Base-by-base conservation (phyloP, 2,329 filamentous ascomycete genomes). In the Pyricularia grisea region DNA sequence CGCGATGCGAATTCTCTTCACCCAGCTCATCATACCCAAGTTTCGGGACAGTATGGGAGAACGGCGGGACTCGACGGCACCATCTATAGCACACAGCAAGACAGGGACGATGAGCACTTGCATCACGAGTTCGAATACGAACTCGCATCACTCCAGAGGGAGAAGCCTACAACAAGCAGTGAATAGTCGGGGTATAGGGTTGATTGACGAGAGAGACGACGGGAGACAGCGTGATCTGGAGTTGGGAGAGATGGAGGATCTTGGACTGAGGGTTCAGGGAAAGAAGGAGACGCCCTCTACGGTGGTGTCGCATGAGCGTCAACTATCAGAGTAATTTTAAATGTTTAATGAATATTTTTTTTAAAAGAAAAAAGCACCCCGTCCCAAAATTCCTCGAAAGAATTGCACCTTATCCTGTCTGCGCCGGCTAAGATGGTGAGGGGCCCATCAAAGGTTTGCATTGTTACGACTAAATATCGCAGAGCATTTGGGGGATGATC, bases 1-100 rank as follows among this genome's bases (percentile, higher is more conserved):
- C 0, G 71, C 75, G 0, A 31, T 77, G 6, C 75, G 76, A 12
- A 61, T 20, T 23, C 58, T 61, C 58, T 61, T 61, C 58, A 61
- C 23, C 10, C 65, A 50, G 25, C n/a, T 67, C 23, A 55, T 67
- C 10, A 42, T 67, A 7, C 65, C 36, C 12, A 67, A 55, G 65
- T 4, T 58, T 4, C 31, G 25, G 23, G 7, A 27, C 4, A 28
- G 25, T 14, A 28, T 61, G 20, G 58, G n/a, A 12, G 12, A 7
- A 12, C 58, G 58, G 10, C 58, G 58, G 7, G 23, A 61, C n/a
- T 28, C 58, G 25, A 14, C 6, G 12, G 10, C 58, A 27, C 25
- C 58, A 61, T 28, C 58, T 14, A 61, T 10, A 4, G 23, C 58
- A 28, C 25, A 11, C 10, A 61, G 58, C 58, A 28, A 61, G 23